Evolutionary conservation across 2,329 filamentous ascomycete genomes (phyloP).

Genomic region (Nannizziopsis barbatae): DNA sequence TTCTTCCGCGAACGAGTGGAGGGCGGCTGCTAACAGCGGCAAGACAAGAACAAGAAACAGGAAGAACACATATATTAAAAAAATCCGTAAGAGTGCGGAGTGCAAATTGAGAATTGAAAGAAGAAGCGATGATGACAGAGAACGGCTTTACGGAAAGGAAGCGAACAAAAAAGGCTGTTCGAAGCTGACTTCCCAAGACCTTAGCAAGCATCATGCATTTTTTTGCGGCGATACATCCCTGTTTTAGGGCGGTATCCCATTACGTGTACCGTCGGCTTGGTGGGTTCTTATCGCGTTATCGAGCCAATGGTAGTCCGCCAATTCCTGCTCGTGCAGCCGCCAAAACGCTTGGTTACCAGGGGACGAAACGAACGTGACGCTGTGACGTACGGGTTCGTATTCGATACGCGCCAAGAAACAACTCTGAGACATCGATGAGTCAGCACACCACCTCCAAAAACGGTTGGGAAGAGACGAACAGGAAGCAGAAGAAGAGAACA

Average conservation of each 20-base stretch:
- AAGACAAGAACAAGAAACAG: neutral
- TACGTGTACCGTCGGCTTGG: neutral
- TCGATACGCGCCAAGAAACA: neutral
- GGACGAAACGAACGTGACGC: neutral
- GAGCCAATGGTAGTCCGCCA: neutral
- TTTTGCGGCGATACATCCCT: neutral
- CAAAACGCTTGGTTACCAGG: conserved; percentile 6
- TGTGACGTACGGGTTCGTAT: neutral
- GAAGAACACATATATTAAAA: neutral
- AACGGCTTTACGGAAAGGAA: neutral
- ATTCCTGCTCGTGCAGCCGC: neutral
- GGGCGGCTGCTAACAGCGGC: neutral
- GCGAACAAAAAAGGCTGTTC: neutral
- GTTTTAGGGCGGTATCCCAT: neutral
- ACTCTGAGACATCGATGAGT: conserved; percentile 7
- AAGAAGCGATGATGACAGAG: neutral
- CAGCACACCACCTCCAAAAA: neutral
- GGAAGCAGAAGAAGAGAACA: no score
- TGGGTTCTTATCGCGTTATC: neutral
- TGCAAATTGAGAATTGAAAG: neutral
- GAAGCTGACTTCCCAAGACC: neutral
- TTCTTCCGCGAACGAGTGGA: neutral
- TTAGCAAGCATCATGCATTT: conserved; percentile 1
- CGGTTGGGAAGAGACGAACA: no score
- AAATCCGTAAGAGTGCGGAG: neutral